Base-by-base conservation (phyloP, 257 asterid species). In the Scutellaria minor region DNA sequence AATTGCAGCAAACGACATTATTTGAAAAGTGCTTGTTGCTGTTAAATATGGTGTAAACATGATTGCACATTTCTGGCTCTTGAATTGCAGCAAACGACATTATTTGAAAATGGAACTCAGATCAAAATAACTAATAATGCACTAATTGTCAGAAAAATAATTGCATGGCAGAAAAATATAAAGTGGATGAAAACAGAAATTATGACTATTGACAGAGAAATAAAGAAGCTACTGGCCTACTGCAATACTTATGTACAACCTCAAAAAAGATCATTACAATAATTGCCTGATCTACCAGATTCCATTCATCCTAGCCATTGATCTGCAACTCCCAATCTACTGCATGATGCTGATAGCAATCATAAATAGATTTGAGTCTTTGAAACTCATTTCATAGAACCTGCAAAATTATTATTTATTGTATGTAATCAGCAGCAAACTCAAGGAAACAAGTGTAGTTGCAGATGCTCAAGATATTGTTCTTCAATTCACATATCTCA, bases 201-300 rank as follows among this genome's bases (percentile, higher is more conserved):
- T 31, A 0, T 10, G 53, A 47, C 4, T 47, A 47, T 12, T 14
- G 4, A 11, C 53, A 47, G 18, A 54, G 0, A 15, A 41, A 9
- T 15, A 62, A 62, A 62, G 37, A 40, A 15, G 73, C 47, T 39
- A 62, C 64, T 1, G 37, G 37, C 37, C 37, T 31, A 31, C 37
- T 31, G 37, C 37, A 70, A 22, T 15, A 64, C 50, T 48, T 65
- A 78, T 75, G 77, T 68, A 82, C 86, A 75, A 64, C 50, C 74
- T 61, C 59, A 64, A 56, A 66, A 75, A 56, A 6, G 37, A 42
- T 47, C 44, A 9, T 10, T 15, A 9, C 56, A 67, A 55, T 9
- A 66, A 22, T 54, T 51, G 15, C 22, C 75, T 66, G 46, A 56
- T 59, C 24, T 13, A 59, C 13, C 37, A 51, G 68, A 51, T 47